Percentiles rank a stretch among this genome's conserved stretches.
These are phyloP conservation scores for Solanum pimpinellifolium DNA, from an alignment of 257 asterid genomes.

Conservation along the genomic window DNA sequence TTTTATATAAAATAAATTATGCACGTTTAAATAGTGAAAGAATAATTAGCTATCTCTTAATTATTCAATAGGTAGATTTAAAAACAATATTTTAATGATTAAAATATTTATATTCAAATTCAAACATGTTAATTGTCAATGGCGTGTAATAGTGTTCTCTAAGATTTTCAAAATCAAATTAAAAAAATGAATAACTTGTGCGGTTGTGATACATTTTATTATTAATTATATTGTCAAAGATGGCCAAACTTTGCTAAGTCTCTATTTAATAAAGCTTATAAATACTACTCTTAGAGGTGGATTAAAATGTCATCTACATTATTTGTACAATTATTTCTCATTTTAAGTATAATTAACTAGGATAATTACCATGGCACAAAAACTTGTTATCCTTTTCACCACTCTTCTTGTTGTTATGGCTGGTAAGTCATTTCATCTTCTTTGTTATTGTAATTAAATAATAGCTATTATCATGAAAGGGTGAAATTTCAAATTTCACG, in stretches of 20 bases:
- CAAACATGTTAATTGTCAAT: neutral
- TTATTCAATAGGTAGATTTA: neutral
- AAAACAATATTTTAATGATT: neutral
- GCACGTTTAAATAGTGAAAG: neutral
- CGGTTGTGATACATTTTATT: neutral
- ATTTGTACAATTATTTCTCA: neutral
- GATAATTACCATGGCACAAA: neutral
- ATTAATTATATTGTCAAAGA: neutral
- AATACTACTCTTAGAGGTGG: neutral
- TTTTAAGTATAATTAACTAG: neutral
- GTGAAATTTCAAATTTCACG: too few relatives aligned
- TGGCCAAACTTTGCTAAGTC: neutral
- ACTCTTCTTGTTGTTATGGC: neutral
- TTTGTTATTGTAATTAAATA: neutral
- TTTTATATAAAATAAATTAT: neutral
- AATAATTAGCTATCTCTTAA: neutral
- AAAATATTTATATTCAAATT: neutral
- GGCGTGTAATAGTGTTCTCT: neutral
- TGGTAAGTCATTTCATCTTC: neutral
- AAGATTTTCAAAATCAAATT: neutral
- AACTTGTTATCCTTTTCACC: neutral
- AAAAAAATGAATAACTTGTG: neutral
- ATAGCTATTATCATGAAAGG: too few relatives aligned
- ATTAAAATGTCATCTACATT: neutral
- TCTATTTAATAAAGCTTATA: neutral